Percentiles rank a stretch among this genome's conserved stretches.
Conservation (phyloP, 169 alveolate species). For the Eimeria acervulina region DNA sequence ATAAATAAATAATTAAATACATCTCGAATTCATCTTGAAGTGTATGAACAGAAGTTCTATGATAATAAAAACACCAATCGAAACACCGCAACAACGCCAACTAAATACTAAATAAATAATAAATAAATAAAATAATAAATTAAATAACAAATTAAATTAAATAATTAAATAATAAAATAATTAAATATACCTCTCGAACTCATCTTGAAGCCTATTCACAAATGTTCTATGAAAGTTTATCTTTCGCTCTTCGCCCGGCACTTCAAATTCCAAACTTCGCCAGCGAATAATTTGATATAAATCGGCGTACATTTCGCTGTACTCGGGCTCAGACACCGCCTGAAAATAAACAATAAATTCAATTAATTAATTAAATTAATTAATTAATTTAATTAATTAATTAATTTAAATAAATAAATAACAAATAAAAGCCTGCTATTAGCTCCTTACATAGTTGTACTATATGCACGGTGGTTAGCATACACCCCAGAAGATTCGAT, state of each 20-base stretch:
- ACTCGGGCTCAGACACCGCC: constrained; percentile 95
- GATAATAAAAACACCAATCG: no score
- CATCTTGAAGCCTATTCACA: constrained; percentile 76
- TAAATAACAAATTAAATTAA: neutral
- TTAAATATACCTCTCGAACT: constrained; percentile 56
- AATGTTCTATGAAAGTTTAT: constrained; percentile 64
- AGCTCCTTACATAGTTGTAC: neutral
- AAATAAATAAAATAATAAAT: no score
- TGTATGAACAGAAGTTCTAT: no score
- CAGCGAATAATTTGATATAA: constrained; percentile 88
- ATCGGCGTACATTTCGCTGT: constrained; percentile 96
- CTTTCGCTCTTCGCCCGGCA: constrained; percentile 78
- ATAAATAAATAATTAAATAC: no score
- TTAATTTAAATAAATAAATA: no score
- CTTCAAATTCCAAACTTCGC: constrained; percentile 57
- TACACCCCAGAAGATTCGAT: no score
- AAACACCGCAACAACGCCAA: no score
- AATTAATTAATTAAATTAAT: no score
- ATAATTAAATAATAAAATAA: neutral
- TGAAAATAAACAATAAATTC: constrained; percentile 57
- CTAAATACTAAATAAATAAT: no score
- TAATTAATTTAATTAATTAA: neutral
- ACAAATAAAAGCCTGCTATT: neutral
- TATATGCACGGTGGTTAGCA: no score
- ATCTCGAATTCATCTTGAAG: no score